Conservation (phyloP, 176 grass and related monocot genomes). For the Hsuehochloa calcarea region DNA sequence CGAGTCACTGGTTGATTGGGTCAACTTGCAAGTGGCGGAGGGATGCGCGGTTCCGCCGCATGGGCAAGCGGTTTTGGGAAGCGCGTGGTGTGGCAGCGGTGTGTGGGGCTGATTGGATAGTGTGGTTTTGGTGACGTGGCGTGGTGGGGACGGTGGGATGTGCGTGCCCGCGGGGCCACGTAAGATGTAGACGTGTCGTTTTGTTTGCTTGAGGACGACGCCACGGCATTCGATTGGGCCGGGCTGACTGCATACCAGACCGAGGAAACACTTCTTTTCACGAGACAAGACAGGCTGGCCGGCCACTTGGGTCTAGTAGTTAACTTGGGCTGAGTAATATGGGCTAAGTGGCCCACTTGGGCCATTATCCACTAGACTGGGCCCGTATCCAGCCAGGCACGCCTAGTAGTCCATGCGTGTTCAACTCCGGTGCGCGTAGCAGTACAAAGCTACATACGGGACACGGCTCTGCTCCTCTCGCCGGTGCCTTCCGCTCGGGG, state of each 20-base stretch:
- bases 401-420: background rate
- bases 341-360: background rate
- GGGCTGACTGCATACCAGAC: background rate
- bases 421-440: slow-evolving; percentile 25
- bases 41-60: background rate
- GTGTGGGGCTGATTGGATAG: background rate
- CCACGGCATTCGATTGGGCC: background rate
- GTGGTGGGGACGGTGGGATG: background rate
- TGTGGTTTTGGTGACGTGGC: background rate
- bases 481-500: slow-evolving; percentile 22
- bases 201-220: background rate
- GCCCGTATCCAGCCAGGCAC: background rate
- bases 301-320: background rate
- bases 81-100: too few species aligned
- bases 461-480: slow-evolving; percentile 3
- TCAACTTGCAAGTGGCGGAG: background rate
- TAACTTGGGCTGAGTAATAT: background rate
- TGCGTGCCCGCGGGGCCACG: background rate
- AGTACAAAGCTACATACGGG: background rate
- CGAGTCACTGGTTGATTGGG: background rate
- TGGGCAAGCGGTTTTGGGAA: background rate
- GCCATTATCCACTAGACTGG: background rate
- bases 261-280: background rate
- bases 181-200: background rate
- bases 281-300: background rate